Base-by-base conservation (phyloP, 164 flowering plant species). In the Tetracentron sinense region DNA sequence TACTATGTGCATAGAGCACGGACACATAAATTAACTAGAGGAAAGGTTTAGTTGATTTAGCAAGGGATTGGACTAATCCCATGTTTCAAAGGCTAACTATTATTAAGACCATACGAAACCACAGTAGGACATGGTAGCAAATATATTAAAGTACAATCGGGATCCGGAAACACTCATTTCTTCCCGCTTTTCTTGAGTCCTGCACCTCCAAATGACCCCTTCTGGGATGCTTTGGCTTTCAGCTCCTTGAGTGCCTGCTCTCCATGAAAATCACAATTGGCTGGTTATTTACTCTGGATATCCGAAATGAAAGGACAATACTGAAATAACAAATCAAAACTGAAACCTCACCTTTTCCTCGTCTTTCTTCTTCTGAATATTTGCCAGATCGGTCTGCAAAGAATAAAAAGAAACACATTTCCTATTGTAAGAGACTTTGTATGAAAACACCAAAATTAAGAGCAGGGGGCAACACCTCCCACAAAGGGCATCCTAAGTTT, bases 151-250 rank as follows among this genome's bases (percentile, higher is more conserved):
- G 6, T 1, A 48, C 29, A 35, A 58, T 75, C 85, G 81, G 89
- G 73, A n/a, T n/a, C n/a, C n/a, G n/a, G n/a, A n/a, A n/a, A n/a
- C n/a, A n/a, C n/a, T n/a, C n/a, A n/a, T n/a, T 89, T 92, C 84
- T 92, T 92, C 59, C 98, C 98, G 71, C 98, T 92, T 69, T 92
- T 92, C 92, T 92, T 92, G 27, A 89, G 84, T 15, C 98, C 98
- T 15, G 96, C 28, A 67, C 98, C 98, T 62, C 98, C 98, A 63
- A 92, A 75, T 17, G 87, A 4, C 1, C 98, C 98, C 66, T 92
- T 92, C 69, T 85, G 91, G 20, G 73, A 67, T 30, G 98, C 98
- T 82, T 92, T 92, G 65, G 95, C 85, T 63, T 69, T 92, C 51
- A 89, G 83, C 72, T 92, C 95, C 77, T 84, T 90, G 0, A 89